A percentile compares a stretch with the other conserved stretches of the same genome.
Conservation (phyloP, 2,329 filamentous ascomycete genomes). For the Fusarium kyushuense region DNA sequence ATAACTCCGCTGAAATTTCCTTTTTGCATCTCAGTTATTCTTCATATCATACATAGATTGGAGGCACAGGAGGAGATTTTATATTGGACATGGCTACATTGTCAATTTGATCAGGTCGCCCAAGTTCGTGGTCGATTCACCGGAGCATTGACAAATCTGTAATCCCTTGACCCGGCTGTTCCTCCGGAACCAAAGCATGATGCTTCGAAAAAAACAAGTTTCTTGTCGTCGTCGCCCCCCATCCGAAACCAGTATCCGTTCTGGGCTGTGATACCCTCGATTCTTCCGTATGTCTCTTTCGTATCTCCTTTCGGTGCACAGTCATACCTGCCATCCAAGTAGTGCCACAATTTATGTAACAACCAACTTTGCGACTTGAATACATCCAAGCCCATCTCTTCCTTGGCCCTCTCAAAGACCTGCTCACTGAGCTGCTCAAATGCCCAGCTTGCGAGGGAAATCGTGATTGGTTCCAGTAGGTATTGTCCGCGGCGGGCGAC, state of each 20-base stretch:
- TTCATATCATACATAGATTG: too few species aligned
- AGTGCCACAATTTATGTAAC: background rate
- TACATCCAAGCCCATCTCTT: fast-evolving
- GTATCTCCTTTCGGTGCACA: background rate
- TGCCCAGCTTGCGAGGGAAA: background rate
- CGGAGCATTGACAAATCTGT: background rate
- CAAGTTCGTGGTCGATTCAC: background rate
- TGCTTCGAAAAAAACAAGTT: fast-evolving
- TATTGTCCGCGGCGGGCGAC: background rate
- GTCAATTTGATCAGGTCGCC: background rate
- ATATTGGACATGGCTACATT: too few species aligned
- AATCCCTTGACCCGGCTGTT: background rate
- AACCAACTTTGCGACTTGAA: fast-evolving
- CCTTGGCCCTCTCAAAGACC: background rate
- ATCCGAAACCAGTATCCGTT: background rate
- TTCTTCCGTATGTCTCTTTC: background rate
- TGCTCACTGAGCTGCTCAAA: background rate
- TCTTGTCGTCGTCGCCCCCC: background rate
- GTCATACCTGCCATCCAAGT: background rate
- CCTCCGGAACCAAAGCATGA: background rate
- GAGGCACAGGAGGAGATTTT: too few species aligned
- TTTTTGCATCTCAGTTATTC: background rate
- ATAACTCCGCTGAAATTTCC: background rate
- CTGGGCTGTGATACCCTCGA: background rate
- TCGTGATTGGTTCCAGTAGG: background rate